Conservation (phyloP, 345 rosid genomes). For the Corchorus olitorius region DNA sequence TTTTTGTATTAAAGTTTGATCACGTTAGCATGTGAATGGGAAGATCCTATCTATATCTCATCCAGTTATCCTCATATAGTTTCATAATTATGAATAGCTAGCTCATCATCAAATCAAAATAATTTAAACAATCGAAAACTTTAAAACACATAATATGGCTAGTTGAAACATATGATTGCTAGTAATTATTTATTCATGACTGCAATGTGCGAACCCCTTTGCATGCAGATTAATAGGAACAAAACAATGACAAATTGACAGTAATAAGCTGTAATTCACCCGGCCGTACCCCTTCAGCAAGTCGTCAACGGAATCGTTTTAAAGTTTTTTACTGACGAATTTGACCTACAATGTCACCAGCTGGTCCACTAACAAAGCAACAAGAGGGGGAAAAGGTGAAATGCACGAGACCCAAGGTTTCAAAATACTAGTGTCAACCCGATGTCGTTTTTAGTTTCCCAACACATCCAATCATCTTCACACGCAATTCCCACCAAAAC, state of each 20-base stretch:
- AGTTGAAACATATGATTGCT: too few relatives aligned
- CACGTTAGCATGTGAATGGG: background rate
- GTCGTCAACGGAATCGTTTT: conserved; percentile 3
- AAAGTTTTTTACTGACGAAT: background rate
- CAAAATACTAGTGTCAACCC: conserved; percentile 15
- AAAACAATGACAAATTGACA: too few relatives aligned
- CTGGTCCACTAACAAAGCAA: background rate
- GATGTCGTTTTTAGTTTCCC: background rate
- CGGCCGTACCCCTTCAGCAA: background rate
- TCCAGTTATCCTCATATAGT: background rate
- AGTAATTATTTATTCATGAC: background rate
- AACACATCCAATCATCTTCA: conserved; percentile 14
- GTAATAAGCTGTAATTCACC: too few relatives aligned
- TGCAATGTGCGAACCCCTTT: background rate
- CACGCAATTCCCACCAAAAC: background rate
- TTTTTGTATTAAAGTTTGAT: background rate
- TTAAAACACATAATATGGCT: background rate
- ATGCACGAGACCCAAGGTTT: conserved; percentile 24
- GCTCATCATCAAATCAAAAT: background rate
- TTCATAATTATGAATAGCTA: background rate
- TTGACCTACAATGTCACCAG: background rate
- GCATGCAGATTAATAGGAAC: too few relatives aligned
- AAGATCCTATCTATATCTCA: background rate
- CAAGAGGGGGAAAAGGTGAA: background rate
- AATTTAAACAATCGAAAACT: background rate